Evolutionary conservation across 306 rosid genomes (phyloP), one percentile per base, ranked within the genome.

Genomic region (Dicorynia guianensis): DNA sequence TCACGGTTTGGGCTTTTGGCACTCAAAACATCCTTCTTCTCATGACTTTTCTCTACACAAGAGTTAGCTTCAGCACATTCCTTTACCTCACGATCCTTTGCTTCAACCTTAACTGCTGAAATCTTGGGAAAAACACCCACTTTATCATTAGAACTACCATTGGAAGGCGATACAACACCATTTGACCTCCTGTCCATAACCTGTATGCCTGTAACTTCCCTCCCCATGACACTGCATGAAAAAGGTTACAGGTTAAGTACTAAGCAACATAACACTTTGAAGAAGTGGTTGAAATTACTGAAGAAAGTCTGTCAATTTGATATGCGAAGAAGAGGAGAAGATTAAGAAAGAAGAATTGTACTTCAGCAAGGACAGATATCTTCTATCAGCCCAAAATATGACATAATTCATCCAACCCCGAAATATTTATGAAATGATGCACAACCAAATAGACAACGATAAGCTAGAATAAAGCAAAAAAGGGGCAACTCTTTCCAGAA

Each of bases 191-290:
- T 85, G 68, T 88, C 90, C 44, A 74, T 83, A 80, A 69, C 71
- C 30, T 59, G 77, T 11, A 79, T 79, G 71, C 87, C 91, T 20
- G 89, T 76, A 72, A 90, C 81, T 84, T 92, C 93, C 70, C 96
- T 96, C 62, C 98, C 99, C 99, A 96, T 96, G 80, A 77, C 25
- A 65, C 98, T 92, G 91, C 86, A 88, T 11, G 62, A 53, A 60
- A 20, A 39, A 79, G 40, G 50, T 76, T 55, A 59, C 44, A 55
- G 48, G 59, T 20, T 61, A 60, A 76, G 7, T 0, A n/a, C 17
- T 34, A 11, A 63, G 84, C 69, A 59, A 47, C 72, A 60, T 20
- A 14, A 55, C 7, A 60, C 38, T 73, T 36, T 11, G 30, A 10
- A 25, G 34, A 61, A 20, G 48, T 19, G 48, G 40, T 13, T 5